Conservation (phyloP, 2,329 filamentous ascomycete species). For the Tothia fuscella region DNA sequence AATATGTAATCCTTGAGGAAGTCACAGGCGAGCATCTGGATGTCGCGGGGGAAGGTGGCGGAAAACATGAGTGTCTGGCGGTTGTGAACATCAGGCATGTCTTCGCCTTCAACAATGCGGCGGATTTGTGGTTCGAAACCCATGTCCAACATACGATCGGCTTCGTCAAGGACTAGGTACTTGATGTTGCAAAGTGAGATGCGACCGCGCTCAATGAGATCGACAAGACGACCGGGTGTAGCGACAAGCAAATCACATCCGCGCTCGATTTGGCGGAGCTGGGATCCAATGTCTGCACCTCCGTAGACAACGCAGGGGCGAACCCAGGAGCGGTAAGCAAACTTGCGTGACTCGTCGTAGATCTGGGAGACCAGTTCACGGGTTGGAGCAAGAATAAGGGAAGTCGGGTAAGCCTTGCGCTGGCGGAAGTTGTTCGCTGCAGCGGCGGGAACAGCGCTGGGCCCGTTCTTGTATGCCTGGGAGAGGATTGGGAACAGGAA, state of each 20-base stretch:
- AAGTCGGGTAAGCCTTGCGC: slow-evolving; percentile 95
- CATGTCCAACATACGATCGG: slow-evolving; percentile 99
- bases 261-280: slow-evolving; percentile 95
- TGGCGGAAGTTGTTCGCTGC: slow-evolving; percentile 66
- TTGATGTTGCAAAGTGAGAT: slow-evolving; percentile 98
- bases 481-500: slow-evolving; percentile 98
- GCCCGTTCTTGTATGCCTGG: slow-evolving; percentile 88
- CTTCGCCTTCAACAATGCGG: slow-evolving; percentile 94
- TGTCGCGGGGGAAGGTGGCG: slow-evolving; percentile 96
- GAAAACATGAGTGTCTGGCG: slow-evolving; percentile 99
- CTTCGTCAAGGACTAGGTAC: slow-evolving; percentile 97
- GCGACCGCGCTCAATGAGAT: slow-evolving; percentile 94
- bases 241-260: slow-evolving; percentile 95
- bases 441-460: slow-evolving; percentile 55
- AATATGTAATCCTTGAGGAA: slow-evolving; percentile 99
- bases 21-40: slow-evolving; percentile 96
- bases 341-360: slow-evolving; percentile 94
- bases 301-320: slow-evolving; percentile 97
- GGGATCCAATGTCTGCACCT: slow-evolving; percentile 95
- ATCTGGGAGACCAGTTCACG: slow-evolving; percentile 99
- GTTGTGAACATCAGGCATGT: slow-evolving; percentile 74
- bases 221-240: slow-evolving; percentile 91
- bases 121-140: slow-evolving; percentile 99
- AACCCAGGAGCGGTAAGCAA: slow-evolving; percentile 97
- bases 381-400: slow-evolving; percentile 88